phyloP scores from a whole-genome alignment of 495 filamentous ascomycete species.

The Podospora conica region DNA sequence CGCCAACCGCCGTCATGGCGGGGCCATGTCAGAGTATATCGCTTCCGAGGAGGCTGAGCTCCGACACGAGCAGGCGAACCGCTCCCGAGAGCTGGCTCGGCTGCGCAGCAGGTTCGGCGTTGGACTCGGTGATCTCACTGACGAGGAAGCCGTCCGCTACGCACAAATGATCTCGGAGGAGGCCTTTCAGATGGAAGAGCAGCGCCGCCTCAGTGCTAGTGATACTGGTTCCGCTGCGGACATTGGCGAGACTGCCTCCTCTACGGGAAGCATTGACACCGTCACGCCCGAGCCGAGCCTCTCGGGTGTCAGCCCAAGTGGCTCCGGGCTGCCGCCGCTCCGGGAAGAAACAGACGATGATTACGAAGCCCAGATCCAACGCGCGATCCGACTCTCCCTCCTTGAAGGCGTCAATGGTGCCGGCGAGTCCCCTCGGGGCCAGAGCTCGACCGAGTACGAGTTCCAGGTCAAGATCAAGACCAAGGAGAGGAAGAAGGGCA shows the following conservation, averaged over 20 bases:
- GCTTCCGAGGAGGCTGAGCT: slow-evolving; percentile 75
- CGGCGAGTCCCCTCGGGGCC: slow-evolving; percentile 23
- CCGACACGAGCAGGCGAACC: slow-evolving; percentile 58
- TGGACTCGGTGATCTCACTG: slow-evolving; percentile 69
- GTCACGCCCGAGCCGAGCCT: slow-evolving; percentile 47
- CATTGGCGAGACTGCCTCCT: slow-evolving; percentile 43
- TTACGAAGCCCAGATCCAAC: slow-evolving; percentile 68
- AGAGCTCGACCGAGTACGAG: slow-evolving; percentile 40
- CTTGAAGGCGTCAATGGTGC: slow-evolving; percentile 46
- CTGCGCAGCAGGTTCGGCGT: slow-evolving; percentile 75
- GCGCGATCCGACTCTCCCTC: slow-evolving; percentile 74
- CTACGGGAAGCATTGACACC: slow-evolving; percentile 40
- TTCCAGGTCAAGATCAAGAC: slow-evolving; percentile 50
- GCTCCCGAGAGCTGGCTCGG: slow-evolving; percentile 53
- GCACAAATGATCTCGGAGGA: slow-evolving; percentile 86
- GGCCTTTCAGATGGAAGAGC: slow-evolving; percentile 54
- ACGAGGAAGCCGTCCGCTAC: slow-evolving; percentile 86
- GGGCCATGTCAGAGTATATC: slow-evolving; percentile 62
- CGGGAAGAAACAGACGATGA: slow-evolving; percentile 51
- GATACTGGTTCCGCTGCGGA: slow-evolving; percentile 47
- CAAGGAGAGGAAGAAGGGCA: slow-evolving; percentile 32
- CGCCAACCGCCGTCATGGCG: slow-evolving; percentile 32
- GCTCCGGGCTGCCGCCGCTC: slow-evolving; percentile 13
- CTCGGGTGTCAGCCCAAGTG: slow-evolving; percentile 34
- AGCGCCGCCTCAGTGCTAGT: slow-evolving; percentile 46